These are phyloP conservation scores for Candida qinlingensis DNA, from an alignment of 805 yeast genomes.

Conservation along the genomic window DNA sequence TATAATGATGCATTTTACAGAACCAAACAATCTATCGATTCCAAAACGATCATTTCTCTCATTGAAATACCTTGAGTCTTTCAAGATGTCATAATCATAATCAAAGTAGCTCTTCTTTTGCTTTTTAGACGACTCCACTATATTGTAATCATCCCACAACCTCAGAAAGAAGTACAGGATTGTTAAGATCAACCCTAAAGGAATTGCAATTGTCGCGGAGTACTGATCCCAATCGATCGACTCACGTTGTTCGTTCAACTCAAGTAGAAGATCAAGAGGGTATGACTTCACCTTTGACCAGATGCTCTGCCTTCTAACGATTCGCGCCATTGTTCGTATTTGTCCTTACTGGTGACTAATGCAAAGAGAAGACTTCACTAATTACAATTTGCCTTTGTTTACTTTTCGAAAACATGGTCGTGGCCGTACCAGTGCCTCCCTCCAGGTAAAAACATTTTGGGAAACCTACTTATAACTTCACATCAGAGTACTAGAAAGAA, in stretches of 20 bases:
- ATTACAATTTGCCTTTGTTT: no score
- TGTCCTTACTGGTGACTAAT: no score
- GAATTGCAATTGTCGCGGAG: slow-evolving; percentile 22
- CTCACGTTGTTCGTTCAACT: slow-evolving; percentile 23
- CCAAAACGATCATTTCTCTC: slow-evolving; percentile 4
- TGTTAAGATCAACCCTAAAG: slow-evolving; percentile 20
- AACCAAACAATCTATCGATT: slow-evolving; percentile 2
- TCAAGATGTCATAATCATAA: slow-evolving; percentile 11
- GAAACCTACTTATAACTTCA: no score
- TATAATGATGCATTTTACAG: slow-evolving; percentile 13
- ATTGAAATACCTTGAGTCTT: slow-evolving; percentile 19
- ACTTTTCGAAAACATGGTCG: no score
- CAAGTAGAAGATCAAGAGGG: slow-evolving; percentile 22
- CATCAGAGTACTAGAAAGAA: no score
- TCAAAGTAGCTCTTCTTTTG: slow-evolving; percentile 5
- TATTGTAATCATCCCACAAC: slow-evolving; percentile 20
- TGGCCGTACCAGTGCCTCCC: no score
- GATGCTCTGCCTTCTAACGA: slow-evolving; percentile 19
- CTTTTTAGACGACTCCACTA: slow-evolving; percentile 1
- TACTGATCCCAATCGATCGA: slow-evolving; percentile 26
- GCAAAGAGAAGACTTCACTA: no score
- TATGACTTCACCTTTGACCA: slow-evolving; percentile 18
- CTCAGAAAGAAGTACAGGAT: slow-evolving; percentile 21
- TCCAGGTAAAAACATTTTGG: no score
- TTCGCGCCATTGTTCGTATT: slow-evolving; percentile 9